Base-by-base conservation (phyloP, 1,284 basidiomycete genomes). In the Leccinum glutinopallens region DNA sequence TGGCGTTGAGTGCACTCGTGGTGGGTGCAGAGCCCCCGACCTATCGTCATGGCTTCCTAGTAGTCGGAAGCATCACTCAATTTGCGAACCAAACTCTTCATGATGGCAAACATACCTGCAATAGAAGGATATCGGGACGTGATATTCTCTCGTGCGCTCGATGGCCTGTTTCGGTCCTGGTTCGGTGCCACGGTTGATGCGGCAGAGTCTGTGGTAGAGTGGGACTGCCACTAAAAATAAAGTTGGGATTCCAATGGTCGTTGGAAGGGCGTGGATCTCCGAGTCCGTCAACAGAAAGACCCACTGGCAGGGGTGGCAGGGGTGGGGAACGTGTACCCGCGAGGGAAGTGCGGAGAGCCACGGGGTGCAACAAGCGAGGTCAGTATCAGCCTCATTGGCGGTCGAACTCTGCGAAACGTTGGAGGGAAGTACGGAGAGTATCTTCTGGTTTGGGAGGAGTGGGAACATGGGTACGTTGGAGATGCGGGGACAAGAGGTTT, bases 271-370 rank as follows among this genome's bases (percentile, higher is more conserved):
- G 59, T 63, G 63, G 63, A 65, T 66, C 73, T 32, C 59, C 39
- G 39, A 41, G 39, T 41, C 39, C 70, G 58, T 68, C 64, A 43
- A 62, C 65, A 46, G 73, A 67, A 63, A 66, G 64, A 41, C 46
- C 71, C 63, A 22, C 22, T 22, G 22, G 22, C 22, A 72, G 15
- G 5, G 77, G 80, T 41, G 77, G 81, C 57, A 77, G 72, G 46
- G 77, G 74, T 25, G 76, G 70, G 15, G 77, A 75, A 49, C 72
- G 74, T 55, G 80, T 76, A 37, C 73, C 73, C 51, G 65, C 74
- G 22, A 74, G 72, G 13, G 80, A 77, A 61, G 76, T 76, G 49
- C 81, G 78, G 65, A 84, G 68, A 33, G 76, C 76, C 62, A 82
- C 79, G 56, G 84, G 13, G 39, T 7, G 39, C 39, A 41, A 41